Evolutionary conservation across 2,329 filamentous ascomycete species (phyloP), one percentile per base, ranked within the genome.

Genomic region (Bipolaris sorokiniana): DNA sequence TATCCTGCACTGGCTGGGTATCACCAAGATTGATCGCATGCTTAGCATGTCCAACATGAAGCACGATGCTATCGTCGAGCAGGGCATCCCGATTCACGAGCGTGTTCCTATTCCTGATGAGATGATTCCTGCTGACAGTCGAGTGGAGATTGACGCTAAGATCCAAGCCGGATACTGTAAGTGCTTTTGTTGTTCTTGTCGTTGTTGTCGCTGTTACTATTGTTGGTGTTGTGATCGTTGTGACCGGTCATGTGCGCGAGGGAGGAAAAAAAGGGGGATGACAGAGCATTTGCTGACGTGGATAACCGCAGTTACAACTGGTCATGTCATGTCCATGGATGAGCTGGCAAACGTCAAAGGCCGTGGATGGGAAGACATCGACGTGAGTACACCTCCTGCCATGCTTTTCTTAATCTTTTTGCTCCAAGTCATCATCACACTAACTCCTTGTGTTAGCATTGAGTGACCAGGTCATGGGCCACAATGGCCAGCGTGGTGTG

Each of bases 111-210:
- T 98, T 63, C 95, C 94, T 3, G 92, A 96, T 64, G 90, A 95
- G 31, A 88, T 95, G 85, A 97, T 98, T 68, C 95, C 95, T 11
- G 91, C 89, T 62, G 95, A 98, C 78, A 96, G 92, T 51, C 84
- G 94, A 65, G 95, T 98, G n/a, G 95, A 99, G 78, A 99, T 98
- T 72, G 95, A 98, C 77, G 95, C 95, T 57, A 98, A 98, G 82
- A 97, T 98, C 74, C 95, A 94, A 68, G 92, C 94, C 59, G 95
- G 87, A 20, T 88, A 88, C 72, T 88, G 90, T 92, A 79, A 78
- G 86, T 79, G 26, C 7, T 18, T 45, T 26, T 33, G 38, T 33
- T 40, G 50, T 48, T 53, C 18, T 10, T 44, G 23, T 22, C 11
- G 15, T 16, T 9, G 15, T 28, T 26, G 7, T 44, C 7, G 18